A percentile compares a stretch with the other conserved stretches of the same genome.
Conservation (phyloP, 2,329 filamentous ascomycete species). For the Esteya vermicola region DNA sequence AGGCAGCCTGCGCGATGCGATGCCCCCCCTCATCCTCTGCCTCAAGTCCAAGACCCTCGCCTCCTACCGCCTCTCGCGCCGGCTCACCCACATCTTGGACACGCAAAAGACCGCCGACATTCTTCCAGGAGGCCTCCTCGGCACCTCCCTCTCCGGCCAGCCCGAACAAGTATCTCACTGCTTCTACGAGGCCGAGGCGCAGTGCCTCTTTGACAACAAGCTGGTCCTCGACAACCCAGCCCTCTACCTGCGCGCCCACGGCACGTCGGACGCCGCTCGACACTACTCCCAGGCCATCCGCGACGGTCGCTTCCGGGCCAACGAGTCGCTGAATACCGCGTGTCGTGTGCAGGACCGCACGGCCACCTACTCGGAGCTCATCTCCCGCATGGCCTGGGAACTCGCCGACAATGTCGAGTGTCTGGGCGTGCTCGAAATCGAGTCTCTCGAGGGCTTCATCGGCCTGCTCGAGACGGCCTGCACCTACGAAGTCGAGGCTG, state of each 20-base stretch:
- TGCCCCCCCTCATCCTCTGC: slow-evolving; percentile 14
- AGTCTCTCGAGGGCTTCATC: slow-evolving; percentile 15
- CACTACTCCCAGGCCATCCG: slow-evolving; percentile 14
- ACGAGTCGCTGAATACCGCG: slow-evolving; percentile 10
- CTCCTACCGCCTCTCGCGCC: slow-evolving; percentile 4
- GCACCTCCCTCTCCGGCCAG: slow-evolving; percentile 1
- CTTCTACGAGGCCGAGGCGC: slow-evolving; percentile 15
- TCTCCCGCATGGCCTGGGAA: slow-evolving; percentile 17
- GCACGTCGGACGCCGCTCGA: slow-evolving; percentile 8
- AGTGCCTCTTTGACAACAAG: slow-evolving; percentile 16
- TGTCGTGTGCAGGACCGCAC: slow-evolving; percentile 9
- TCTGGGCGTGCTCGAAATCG: slow-evolving; percentile 14
- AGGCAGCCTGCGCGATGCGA: slow-evolving; percentile 14
- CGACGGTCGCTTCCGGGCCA: slow-evolving; percentile 15
- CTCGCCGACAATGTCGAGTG: slow-evolving; percentile 15
- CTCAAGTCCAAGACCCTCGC: slow-evolving; percentile 10
- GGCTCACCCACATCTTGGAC: slow-evolving; percentile 5
- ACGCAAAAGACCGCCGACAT: slow-evolving; percentile 6
- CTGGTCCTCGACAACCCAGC: slow-evolving; percentile 14
- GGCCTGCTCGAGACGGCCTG: slow-evolving; percentile 15
- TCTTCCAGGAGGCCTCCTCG: background rate
- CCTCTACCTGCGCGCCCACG: slow-evolving; percentile 12
- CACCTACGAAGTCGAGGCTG: slow-evolving; percentile 16
- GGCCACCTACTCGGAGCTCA: slow-evolving; percentile 16
- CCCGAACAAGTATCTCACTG: slow-evolving; percentile 11